Evolutionary conservation across 2,329 filamentous ascomycete genomes (phyloP).

Genomic region (Cordyceps farinosa): DNA sequence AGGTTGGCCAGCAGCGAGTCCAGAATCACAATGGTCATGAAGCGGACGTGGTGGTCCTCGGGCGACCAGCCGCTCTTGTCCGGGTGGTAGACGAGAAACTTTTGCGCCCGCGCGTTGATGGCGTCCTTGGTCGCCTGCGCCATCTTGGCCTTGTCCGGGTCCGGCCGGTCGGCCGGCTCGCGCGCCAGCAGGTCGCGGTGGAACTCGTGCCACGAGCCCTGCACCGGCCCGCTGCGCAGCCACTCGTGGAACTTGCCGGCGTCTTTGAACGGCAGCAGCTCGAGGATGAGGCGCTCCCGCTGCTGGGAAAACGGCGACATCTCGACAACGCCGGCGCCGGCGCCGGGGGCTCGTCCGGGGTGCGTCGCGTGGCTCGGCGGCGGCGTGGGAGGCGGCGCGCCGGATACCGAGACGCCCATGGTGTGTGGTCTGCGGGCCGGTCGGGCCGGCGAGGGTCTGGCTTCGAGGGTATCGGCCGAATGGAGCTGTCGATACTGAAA

Average conservation of each 20-base stretch:
- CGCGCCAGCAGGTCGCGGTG: constrained; percentile 29
- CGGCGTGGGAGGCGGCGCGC: neutral
- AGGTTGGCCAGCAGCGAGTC: constrained; percentile 33
- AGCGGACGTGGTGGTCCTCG: constrained; percentile 38
- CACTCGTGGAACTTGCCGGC: constrained; percentile 33
- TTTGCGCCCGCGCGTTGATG: constrained; percentile 27
- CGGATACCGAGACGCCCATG: constrained; percentile 8
- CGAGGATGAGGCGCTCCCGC: constrained; percentile 38
- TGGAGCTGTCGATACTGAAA: neutral
- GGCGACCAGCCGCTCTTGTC: constrained; percentile 34
- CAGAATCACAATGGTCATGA: constrained; percentile 34
- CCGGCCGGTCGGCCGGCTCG: constrained; percentile 21
- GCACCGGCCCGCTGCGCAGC: constrained; percentile 31
- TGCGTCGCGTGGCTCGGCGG: neutral
- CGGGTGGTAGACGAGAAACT: constrained; percentile 35
- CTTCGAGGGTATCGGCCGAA: neutral
- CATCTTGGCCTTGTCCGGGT: constrained; percentile 33
- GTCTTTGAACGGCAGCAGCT: constrained; percentile 37
- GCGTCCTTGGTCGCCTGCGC: constrained; percentile 31
- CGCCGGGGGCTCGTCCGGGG: neutral
- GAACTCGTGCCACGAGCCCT: constrained; percentile 38
- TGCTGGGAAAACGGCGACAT: constrained; percentile 26
- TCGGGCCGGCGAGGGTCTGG: neutral
- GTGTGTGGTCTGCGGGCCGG: neutral
- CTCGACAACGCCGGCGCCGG: neutral